Evolutionary conservation across 192 early-diverging fungal genomes (phyloP), one percentile per base, ranked within the genome.

Genomic region (Phycomyces nitens): DNA sequence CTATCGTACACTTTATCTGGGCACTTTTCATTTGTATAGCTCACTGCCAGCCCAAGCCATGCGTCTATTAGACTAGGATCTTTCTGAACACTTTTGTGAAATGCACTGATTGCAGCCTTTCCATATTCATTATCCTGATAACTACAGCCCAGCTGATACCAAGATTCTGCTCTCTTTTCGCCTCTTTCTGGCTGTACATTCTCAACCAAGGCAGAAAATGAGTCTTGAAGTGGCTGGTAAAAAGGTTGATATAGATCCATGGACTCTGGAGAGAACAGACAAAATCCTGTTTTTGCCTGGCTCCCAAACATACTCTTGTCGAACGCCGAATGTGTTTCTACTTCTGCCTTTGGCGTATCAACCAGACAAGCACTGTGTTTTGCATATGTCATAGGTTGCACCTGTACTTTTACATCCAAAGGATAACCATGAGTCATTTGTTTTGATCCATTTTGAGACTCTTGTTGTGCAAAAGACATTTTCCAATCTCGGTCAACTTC

Each of bases 81-180:
- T 5, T 88, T 65, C 52, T 79, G 73, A 1, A 94, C 77, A 11
- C 92, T 90, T 47, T 89, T 87, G 12, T 84, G 78, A 40, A 99
- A 77, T 4, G 97, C 93, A 0, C 88, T 85, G 51, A 99, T 95
- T 0, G 97, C 95, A n/a, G 85, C 82, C 1, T 77, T 80, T 60
- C 98, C 97, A 49, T 91, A 89, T 70, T 99, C 97, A 73, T 95
- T 97, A 65, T 99, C 97, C 62, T 97, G 94, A 63, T 98, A 96
- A 51, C 80, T 77, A 41, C 89, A 77, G 20, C 96, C 97, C 5
- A 99, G 80, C 61, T 84, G 70, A 56, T 86, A 75, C 97, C 97
- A 99, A 56, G 89, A 81, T 0, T 71, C 68, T 1, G 93, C 90
- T 38, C 76, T 64, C 27, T 73, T 26, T 67, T 96, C 88, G n/a